Base-by-base conservation (phyloP, 768 basidiomycete species). In the Russula vinacea region DNA sequence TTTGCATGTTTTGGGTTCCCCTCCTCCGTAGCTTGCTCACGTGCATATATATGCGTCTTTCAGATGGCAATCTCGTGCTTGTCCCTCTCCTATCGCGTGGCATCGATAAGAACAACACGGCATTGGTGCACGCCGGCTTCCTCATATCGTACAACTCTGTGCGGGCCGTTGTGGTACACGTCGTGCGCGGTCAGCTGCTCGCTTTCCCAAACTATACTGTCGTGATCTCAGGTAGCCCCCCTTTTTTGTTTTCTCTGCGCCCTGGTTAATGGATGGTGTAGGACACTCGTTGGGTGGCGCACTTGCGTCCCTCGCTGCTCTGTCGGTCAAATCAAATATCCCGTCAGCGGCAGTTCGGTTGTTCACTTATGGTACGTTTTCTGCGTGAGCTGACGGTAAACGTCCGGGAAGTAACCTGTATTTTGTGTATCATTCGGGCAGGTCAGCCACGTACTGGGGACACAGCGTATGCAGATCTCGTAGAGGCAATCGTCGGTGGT, bases 391-490 rank as follows among this genome's bases (percentile, higher is more conserved):
- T 6, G 47, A 19, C 33, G 49, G 32, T 33, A n/a, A 33, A 8
- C 5, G n/a, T 24, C 42, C 33, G 29, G 11, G 22, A 2, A 50
- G 2, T 37, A 3, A 37, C 5, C 1, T 5, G n/a, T 22, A 11
- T 50, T n/a, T n/a, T 24, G 29, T 19, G 29, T 19, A 13, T 44
- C 56, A 45, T 49, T 55, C 17, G 51, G 32, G 9, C 52, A 82
- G 82, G 81, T 16, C 83, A 84, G 71, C 83, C 82, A 16, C 74
- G 83, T 32, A 77, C 77, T 11, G 83, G 82, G 13, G 74, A 83
- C 58, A 62, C 64, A 0, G 70, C 69, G 2, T 83, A 78, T 64
- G 77, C 79, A 6, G 69, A 76, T 3, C 71, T 79, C 6, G 76
- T 80, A 4, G 81, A 82, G 62, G 64, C 65, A 10, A 59, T 64